Base-by-base conservation (phyloP, 352 stramenopile species). In the Thalassiosira oceanica region DNA sequence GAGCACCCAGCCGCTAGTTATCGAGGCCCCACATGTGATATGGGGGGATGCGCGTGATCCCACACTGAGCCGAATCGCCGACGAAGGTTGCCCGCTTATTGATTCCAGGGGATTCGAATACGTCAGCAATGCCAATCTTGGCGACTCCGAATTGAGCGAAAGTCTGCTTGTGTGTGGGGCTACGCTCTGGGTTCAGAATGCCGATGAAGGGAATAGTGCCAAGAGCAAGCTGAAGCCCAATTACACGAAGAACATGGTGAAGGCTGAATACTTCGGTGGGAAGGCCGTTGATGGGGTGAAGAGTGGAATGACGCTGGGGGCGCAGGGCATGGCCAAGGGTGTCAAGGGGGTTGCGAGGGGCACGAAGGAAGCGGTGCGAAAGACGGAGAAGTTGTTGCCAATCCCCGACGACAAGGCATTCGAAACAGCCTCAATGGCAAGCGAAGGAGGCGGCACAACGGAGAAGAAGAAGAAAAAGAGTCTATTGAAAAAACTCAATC, bases 151-250 rank as follows among this genome's bases (percentile, higher is more conserved):
- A 54, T 45, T 66, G 24, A 80, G 49, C 35, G 70, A 80, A 54
- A 74, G 55, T 18, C 52, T 80, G 23, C 57, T 80, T 49, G 28
- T 74, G 8, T 64, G 52, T 13, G 70, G 70, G 10, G 53, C 63
- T 21, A 80, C 70, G 5, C 7, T 80, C 7, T 80, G 70, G 70
- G 70, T 80, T 13, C 33, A 80, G 37, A 75, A 67, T 50, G 63
- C 46, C 24, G 26, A 53, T 1, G 60, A 68, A 20, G 43, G 27
- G 26, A 43, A 63, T 43, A 27, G 46, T 11, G 27, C 44, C 11
- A 36, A 27, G n/a, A 26, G 18, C 10, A 31, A 70, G 51, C 1
- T 54, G 28, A 53, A 41, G 50, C 44, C 27, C n/a, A 52, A 62
- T 42, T 33, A 67, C 28, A 71, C 28, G 13, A 53, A 77, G 28